Evolutionary conservation across 352 stramenopile species (phyloP), one percentile per base, ranked within the genome.

Genomic region (Phytophthora ramorum): DNA sequence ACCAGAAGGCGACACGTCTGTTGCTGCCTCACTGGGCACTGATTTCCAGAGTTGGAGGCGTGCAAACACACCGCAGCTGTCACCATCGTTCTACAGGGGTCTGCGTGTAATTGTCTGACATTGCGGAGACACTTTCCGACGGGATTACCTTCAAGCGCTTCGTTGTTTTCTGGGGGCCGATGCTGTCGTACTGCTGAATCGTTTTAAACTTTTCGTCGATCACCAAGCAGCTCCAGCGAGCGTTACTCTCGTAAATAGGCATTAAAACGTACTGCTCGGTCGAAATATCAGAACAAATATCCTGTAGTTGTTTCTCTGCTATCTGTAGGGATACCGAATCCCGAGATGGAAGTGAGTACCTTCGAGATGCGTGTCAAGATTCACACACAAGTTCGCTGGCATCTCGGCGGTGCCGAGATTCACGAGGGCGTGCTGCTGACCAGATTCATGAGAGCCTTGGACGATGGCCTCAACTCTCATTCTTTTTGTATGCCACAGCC

Each of bases 61-160:
- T n/a, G 16, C 55, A 40, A 54, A 7, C 6, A 63, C 43, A 7
- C 55, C 55, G 20, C 55, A 63, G 41, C 54, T 53, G 28, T n/a
- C n/a, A n/a, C n/a, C n/a, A n/a, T 62, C 28, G 28, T 28, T 52
- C 44, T 51, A 16, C 38, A 19, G 24, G 30, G 52, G 52, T 17
- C 12, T 14, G 1, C 43, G 4, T 28, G 38, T 60, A 51, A 7
- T 22, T 50, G 28, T 43, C 52, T n/a, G 19, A 22, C 38, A 60
- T 14, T 30, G 38, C 30, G 16, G 24, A 51, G 26, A 30, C 30
- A 12, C 45, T 52, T 26, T 61, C 53, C 7, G 16, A 30, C 6
- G 41, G 16, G 20, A 62, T 35, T 8, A 7, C 30, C 12, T 62
- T 53, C 35, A 54, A 24, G 2, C 17, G 28, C 28, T 40, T 51